These are phyloP conservation scores for Seiridium cupressi DNA, from an alignment of 2,329 filamentous ascomycete genomes.

Conservation along the genomic window DNA sequence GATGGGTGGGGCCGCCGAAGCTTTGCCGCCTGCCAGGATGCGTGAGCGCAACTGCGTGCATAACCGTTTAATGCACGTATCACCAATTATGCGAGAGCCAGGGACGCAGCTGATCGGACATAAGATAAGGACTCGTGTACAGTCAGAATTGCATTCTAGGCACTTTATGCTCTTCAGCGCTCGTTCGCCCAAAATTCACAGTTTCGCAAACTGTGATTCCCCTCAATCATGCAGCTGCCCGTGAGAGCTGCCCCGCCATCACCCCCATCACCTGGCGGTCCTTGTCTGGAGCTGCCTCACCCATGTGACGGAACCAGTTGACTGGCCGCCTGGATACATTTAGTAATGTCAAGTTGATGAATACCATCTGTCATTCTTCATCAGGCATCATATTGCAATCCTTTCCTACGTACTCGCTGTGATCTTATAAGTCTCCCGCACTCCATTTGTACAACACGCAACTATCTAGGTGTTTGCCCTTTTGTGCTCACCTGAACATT, in stretches of 20 bases:
- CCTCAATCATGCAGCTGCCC: not conserved
- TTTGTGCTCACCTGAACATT: not conserved
- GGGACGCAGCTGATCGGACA: not conserved
- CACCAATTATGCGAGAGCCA: not conserved
- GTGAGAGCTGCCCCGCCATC: slow-evolving; percentile 5
- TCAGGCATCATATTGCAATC: not conserved
- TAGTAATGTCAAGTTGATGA: not conserved
- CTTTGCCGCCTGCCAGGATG: slow-evolving; percentile 5
- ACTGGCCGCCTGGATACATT: not conserved
- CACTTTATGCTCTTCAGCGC: not conserved
- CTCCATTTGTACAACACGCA: not conserved
- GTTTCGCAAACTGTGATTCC: not conserved
- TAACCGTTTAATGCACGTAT: not conserved
- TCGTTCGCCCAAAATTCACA: not conserved
- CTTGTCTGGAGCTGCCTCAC: slow-evolving; percentile 5
- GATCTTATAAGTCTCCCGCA: not conserved
- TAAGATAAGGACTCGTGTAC: slow-evolving; percentile 2
- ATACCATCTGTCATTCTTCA: not conserved
- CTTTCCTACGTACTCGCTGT: not conserved
- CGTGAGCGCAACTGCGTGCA: too few relatives aligned
- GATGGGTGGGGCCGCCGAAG: slow-evolving; percentile 2
- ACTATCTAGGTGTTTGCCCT: not conserved
- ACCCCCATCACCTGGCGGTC: not conserved
- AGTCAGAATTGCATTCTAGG: not conserved
- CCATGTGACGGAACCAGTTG: slow-evolving; percentile 8